phyloP scores from a whole-genome alignment of 2,329 filamentous ascomycete genomes.

The Aspergillus oerlinghausenensis region DNA sequence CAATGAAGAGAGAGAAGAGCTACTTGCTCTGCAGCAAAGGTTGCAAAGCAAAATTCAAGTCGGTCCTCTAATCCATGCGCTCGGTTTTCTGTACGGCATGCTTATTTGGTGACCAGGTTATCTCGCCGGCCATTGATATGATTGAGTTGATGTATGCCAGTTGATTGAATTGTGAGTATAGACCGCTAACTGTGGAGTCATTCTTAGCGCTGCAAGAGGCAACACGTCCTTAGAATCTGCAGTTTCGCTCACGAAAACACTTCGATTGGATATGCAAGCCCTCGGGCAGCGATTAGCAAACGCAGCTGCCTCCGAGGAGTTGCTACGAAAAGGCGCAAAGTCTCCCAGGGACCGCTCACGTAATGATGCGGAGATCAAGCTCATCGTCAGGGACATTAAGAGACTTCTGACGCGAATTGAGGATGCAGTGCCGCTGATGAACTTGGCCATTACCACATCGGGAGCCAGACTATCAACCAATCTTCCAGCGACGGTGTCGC shows the following conservation, averaged over 20 bases:
- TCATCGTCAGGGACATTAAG: constrained; percentile 71
- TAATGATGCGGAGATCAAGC: constrained; percentile 61
- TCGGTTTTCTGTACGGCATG: background rate
- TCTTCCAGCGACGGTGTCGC: constrained; percentile 77
- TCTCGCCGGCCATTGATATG: constrained; percentile 86
- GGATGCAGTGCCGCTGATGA: constrained; percentile 84
- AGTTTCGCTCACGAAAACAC: constrained; percentile 71
- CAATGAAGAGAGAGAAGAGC: constrained; percentile 65
- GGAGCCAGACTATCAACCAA: constrained; percentile 80
- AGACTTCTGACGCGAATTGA: constrained; percentile 74
- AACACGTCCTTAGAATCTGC: constrained; percentile 81
- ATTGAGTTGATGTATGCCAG: constrained; percentile 73
- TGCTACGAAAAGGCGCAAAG: constrained; percentile 27
- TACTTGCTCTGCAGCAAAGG: constrained; percentile 65
- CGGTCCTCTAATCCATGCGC: constrained; percentile 19
- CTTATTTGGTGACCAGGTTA: constrained; percentile 52
- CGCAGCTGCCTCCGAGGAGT: constrained; percentile 59
- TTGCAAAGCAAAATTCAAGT: constrained; percentile 83
- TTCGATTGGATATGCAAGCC: constrained; percentile 77
- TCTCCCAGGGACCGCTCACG: constrained; percentile 47
- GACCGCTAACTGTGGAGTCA: background rate
- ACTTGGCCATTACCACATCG: constrained; percentile 88
- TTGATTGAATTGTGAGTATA: background rate
- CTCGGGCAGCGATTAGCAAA: constrained; percentile 71
- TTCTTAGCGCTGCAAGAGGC: constrained; percentile 60